These are phyloP conservation scores for Botryotinia convoluta DNA, from an alignment of 2,329 filamentous ascomycete genomes.

Conservation along the genomic window DNA sequence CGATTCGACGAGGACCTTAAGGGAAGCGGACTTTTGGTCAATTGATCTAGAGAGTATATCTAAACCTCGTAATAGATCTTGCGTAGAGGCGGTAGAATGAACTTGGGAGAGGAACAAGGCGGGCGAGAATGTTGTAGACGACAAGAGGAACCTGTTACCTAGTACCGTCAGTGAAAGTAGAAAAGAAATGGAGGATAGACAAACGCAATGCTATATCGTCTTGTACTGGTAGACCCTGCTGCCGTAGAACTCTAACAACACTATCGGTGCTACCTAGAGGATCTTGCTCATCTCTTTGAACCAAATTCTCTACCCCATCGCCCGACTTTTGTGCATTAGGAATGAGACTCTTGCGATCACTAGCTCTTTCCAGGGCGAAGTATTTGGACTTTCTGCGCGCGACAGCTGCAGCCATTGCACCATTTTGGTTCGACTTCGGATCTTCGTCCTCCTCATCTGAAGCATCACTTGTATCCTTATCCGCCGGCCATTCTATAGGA, in stretches of 20 bases:
- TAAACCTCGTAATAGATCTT: slow-evolving; percentile 75
- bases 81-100: slow-evolving; percentile 81
- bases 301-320: slow-evolving; percentile 70
- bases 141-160: slow-evolving; percentile 92
- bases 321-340: slow-evolving; percentile 66
- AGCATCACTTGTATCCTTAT: slow-evolving; percentile 70
- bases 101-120: slow-evolving; percentile 88
- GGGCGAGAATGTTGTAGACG: slow-evolving; percentile 93
- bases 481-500: slow-evolving; percentile 81
- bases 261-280: slow-evolving; percentile 85
- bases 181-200: slow-evolving; percentile 38
- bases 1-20: slow-evolving; percentile 94
- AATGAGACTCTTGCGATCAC: slow-evolving; percentile 61
- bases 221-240: slow-evolving; percentile 75
- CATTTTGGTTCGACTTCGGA: slow-evolving; percentile 29
- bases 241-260: slow-evolving; percentile 76
- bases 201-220: slow-evolving; percentile 75
- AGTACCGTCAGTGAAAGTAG: slow-evolving; percentile 28
- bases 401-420: slow-evolving; percentile 35
- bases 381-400: slow-evolving; percentile 72
- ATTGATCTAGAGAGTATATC: slow-evolving; percentile 87
- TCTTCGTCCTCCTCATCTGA: slow-evolving; percentile 54
- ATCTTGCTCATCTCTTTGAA: slow-evolving; percentile 90
- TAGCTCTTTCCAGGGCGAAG: slow-evolving; percentile 77
- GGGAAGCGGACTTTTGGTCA: slow-evolving; percentile 93